Conservation (phyloP, 768 basidiomycete species). For the Serendipita sp. region DNA sequence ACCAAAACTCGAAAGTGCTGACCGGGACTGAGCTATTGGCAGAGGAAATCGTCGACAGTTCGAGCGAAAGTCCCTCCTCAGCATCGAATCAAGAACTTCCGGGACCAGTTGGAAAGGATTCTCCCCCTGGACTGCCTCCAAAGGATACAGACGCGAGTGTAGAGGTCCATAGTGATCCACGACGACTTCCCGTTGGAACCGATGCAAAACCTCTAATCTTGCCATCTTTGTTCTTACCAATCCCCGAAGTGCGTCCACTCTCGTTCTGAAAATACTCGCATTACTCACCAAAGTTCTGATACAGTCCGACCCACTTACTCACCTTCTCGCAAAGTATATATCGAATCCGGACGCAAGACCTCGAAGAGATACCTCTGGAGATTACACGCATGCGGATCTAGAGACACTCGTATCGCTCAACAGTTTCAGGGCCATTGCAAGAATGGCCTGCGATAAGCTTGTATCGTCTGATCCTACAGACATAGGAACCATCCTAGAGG, state of each 20-base stretch:
- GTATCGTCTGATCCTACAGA: conserved; percentile 57
- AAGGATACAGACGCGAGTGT: not conserved
- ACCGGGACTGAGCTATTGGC: not conserved
- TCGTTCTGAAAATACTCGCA: conserved; percentile 21
- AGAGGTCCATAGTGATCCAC: not conserved
- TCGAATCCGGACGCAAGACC: conserved; percentile 61
- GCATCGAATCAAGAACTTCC: not conserved
- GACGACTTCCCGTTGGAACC: not conserved
- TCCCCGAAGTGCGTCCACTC: conserved; percentile 69
- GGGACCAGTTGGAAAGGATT: not conserved
- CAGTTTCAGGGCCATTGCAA: conserved; percentile 73
- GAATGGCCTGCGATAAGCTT: conserved; percentile 66
- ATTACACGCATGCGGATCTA: conserved; percentile 56
- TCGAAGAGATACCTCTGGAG: conserved; percentile 52
- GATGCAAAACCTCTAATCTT: too few species aligned
- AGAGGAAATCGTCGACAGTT: not conserved
- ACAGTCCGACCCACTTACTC: conserved; percentile 71
- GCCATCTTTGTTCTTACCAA: conserved; percentile 57
- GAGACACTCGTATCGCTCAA: conserved; percentile 44
- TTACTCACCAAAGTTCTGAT: conserved; percentile 11
- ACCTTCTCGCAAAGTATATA: conserved; percentile 71
- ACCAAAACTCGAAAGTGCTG: too few species aligned
- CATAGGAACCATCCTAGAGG: conserved; percentile 44
- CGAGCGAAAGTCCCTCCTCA: not conserved
- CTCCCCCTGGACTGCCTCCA: not conserved